Conservation (phyloP, 176 grass and related monocot genomes). For the Lolium perenne region DNA sequence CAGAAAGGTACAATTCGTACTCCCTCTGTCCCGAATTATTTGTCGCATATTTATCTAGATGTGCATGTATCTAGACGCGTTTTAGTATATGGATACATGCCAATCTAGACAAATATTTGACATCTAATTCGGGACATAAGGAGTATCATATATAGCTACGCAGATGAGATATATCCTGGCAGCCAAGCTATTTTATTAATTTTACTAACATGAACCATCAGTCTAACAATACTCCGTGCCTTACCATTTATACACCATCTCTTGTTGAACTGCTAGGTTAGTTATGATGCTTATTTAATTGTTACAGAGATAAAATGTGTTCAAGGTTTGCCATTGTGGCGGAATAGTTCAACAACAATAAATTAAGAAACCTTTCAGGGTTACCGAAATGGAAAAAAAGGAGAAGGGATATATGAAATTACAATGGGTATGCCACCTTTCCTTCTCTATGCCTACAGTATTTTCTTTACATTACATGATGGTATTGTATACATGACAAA, state of each 20-base stretch:
- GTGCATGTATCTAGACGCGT: too few relatives aligned
- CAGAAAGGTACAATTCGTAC: constrained; percentile 48
- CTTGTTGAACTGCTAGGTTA: neutral
- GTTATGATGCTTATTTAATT: constrained; percentile 1
- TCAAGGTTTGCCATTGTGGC: constrained; percentile 60
- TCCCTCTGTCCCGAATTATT: too few relatives aligned
- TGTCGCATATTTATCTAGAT: too few relatives aligned
- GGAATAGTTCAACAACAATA: constrained; percentile 54
- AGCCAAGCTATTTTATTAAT: neutral
- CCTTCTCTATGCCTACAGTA: constrained; percentile 1
- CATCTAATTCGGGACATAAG: too few relatives aligned
- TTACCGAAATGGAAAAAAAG: constrained; percentile 53
- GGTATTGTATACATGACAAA: neutral
- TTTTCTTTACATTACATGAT: neutral
- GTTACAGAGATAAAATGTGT: constrained; percentile 55
- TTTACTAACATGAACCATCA: constrained; percentile 11
- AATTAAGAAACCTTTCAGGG: constrained; percentile 58
- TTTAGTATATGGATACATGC: too few relatives aligned
- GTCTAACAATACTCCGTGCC: neutral
- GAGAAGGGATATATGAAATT: constrained; percentile 61
- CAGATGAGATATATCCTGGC: too few relatives aligned
- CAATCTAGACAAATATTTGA: too few relatives aligned
- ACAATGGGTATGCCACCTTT: constrained; percentile 44
- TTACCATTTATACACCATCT: constrained; percentile 13
- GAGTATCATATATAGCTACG: too few relatives aligned